These are phyloP conservation scores for Anthracocystis setariae DNA, from an alignment of 1,284 basidiomycete species.

Conservation along the genomic window DNA sequence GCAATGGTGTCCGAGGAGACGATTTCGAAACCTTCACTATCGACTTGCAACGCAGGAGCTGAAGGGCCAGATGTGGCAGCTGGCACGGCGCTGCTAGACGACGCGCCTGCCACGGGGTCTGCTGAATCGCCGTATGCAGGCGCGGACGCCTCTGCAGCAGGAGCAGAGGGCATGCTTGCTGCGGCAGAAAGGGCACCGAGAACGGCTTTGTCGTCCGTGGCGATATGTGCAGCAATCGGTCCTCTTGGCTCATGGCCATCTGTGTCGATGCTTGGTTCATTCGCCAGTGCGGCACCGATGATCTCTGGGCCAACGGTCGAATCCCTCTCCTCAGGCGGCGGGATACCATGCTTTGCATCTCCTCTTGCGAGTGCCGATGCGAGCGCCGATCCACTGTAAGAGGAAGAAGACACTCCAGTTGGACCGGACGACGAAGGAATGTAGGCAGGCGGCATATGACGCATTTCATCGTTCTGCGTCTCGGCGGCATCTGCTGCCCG, in stretches of 20 bases:
- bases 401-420: background rate
- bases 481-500: constrained; percentile 51
- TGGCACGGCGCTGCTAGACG: constrained; percentile 1
- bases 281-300: constrained; percentile 19
- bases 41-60: constrained; percentile 39
- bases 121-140: constrained; percentile 28
- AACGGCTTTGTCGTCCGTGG: constrained; percentile 57
- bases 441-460: constrained; percentile 56
- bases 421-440: constrained; percentile 38
- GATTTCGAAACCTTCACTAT: constrained; percentile 55
- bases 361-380: constrained; percentile 32
- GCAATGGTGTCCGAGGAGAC: background rate
- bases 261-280: background rate
- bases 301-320: constrained; percentile 25
- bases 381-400: constrained; percentile 14
- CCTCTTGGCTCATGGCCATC: constrained; percentile 5
- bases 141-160: constrained; percentile 23
- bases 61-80: constrained; percentile 26
- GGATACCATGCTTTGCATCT: constrained; percentile 46
- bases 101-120: constrained; percentile 3
- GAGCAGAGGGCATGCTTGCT: constrained; percentile 40
- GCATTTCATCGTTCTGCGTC: constrained; percentile 28
- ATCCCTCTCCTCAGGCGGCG: constrained; percentile 32
- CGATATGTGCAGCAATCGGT: constrained; percentile 44
- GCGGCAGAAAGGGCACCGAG: constrained; percentile 47